These are phyloP conservation scores for Quercus tomentella DNA, from an alignment of 331 rosid genomes.

Conservation along the genomic window DNA sequence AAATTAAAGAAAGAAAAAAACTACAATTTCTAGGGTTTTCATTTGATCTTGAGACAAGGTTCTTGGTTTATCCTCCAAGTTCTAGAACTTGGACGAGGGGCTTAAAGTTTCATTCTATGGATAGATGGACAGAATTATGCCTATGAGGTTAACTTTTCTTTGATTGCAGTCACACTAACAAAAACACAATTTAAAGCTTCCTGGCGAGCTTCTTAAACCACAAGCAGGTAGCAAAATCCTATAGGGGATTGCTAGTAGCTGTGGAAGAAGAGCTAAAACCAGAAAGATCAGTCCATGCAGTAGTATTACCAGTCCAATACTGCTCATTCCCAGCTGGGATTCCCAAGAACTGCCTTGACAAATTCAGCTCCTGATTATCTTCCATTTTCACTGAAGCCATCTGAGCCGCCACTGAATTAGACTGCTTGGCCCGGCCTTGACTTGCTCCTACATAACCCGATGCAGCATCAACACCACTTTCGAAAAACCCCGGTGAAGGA, in stretches of 20 bases:
- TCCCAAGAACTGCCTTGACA: conserved; percentile 67
- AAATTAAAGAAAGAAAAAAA: conserved; percentile 10
- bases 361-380: conserved; percentile 43
- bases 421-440: too few relatives aligned
- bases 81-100: conserved; percentile 12
- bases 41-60: conserved; percentile 24
- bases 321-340: conserved; percentile 32
- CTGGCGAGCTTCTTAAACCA: background rate
- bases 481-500: conserved; percentile 46
- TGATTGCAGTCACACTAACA: conserved; percentile 23
- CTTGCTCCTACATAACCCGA: conserved; percentile 25
- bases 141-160: conserved; percentile 2
- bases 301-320: conserved; percentile 43
- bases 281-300: conserved; percentile 76
- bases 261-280: conserved; percentile 62
- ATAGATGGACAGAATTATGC: conserved; percentile 8
- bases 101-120: background rate
- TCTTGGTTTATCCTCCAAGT: conserved; percentile 22
- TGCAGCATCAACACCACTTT: conserved; percentile 20
- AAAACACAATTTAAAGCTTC: conserved; percentile 6
- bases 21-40: conserved; percentile 63
- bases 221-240: conserved; percentile 7
- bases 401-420: too few relatives aligned
- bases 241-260: conserved; percentile 49
- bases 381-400: conserved; percentile 69